Evolutionary conservation across 225 moss, liverwort and hornwort genomes (phyloP), one percentile per base, ranked within the genome.

Genomic region (Polytrichum commune): DNA sequence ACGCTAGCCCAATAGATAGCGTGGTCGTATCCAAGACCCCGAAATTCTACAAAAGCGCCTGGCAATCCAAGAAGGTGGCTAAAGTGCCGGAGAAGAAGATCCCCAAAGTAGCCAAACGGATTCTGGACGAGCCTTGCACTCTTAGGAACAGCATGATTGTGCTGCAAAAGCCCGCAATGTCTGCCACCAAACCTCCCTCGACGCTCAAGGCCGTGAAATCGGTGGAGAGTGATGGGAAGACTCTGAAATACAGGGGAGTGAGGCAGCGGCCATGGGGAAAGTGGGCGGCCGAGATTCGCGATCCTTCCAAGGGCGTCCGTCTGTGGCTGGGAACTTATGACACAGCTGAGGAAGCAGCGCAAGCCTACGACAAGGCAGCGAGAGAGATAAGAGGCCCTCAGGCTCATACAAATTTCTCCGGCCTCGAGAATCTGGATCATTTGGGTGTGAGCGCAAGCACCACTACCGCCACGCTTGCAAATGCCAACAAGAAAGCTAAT

Each of bases 271-370:
- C 85, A 0, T 84, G 88, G 88, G 88, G 88, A 1, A 88, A 88
- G 63, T 88, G 88, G 88, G 88, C 85, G 16, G 88, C 88, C 0
- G 88, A 88, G 77, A 88, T 88, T 55, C 84, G 88, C 1, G 88
- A 85, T 60, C 88, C 88, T 0, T 85, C 88, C 0, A 88, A 88
- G 19, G 88, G 88, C 0, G 85, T 88, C 8, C 75, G 88, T 10
- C 62, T 88, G 4, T 88, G 88, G 88, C 19, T 88, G 35, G 88
- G 88, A 5, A 88, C 88, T 0, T 88, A 85, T 3, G 85, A 85
- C 22, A 88, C 85, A 0, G 84, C 84, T 0, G 88, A 88, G 76
- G 85, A 82, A 70, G 88, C 88, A 0, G 85, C 88, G 0, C 79
- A 85, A 26, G 88, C 88, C 0, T 85, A 88, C 16, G 85, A 88